Evolutionary conservation across 2,329 filamentous ascomycete genomes (phyloP).

Genomic region (Leptosphaerulina australis): DNA sequence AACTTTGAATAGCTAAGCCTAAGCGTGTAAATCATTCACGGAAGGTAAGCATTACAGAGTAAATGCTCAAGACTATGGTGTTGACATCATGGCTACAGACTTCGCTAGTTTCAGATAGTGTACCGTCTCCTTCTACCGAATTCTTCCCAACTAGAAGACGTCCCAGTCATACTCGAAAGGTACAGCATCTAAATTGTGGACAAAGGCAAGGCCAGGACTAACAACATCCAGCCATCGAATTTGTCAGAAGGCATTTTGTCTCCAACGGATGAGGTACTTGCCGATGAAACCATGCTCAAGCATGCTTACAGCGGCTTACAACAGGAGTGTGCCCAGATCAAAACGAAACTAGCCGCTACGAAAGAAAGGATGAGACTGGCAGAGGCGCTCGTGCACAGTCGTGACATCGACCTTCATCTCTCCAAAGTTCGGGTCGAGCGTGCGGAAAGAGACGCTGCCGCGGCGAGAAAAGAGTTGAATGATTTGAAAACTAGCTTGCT

Average conservation of each 20-base stretch:
- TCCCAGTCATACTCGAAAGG: constrained; percentile 16
- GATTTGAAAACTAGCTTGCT: constrained; percentile 10
- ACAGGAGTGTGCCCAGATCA: constrained; percentile 18
- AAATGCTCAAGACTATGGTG: too few species aligned
- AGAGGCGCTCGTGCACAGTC: constrained; percentile 20
- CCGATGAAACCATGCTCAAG: constrained; percentile 22
- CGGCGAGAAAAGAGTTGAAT: constrained; percentile 17
- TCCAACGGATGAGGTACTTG: constrained; percentile 20
- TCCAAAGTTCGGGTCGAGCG: constrained; percentile 16
- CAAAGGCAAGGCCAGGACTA: not conserved
- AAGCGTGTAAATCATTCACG: constrained; percentile 15
- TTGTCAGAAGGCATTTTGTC: constrained; percentile 19
- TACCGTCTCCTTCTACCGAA: constrained; percentile 1
- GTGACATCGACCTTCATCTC: constrained; percentile 12
- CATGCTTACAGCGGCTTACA: constrained; percentile 23
- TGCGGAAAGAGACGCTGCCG: constrained; percentile 16
- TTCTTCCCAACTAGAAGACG: constrained; percentile 14
- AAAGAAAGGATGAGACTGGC: constrained; percentile 21
- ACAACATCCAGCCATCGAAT: constrained; percentile 9
- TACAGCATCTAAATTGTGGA: not conserved
- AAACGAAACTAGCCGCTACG: constrained; percentile 17
- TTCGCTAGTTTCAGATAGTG: constrained; percentile 10
- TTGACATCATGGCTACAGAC: not conserved
- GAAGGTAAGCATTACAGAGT: not conserved
- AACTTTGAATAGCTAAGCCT: constrained; percentile 6